Percentiles rank a stretch among this genome's conserved stretches.
Conservation (phyloP, 2,329 filamentous ascomycete genomes). For the Penicillium sp. region DNA sequence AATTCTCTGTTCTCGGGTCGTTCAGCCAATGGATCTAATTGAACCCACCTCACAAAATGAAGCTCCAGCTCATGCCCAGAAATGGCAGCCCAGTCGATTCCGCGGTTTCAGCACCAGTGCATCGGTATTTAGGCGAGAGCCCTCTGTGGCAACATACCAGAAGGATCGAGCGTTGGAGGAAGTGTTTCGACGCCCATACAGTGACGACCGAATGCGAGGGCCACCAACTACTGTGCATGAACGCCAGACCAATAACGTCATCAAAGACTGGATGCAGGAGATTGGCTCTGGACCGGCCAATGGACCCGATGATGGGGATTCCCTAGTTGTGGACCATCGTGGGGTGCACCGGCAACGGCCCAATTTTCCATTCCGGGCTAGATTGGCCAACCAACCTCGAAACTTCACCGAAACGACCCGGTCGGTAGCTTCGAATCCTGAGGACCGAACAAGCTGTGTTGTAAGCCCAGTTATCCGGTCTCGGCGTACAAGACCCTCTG, state of each 20-base stretch:
- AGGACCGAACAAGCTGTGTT: slow-evolving; percentile 44
- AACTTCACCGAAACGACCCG: slow-evolving; percentile 53
- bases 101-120: slow-evolving; percentile 72
- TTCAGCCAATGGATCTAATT: slow-evolving; percentile 83
- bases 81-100: slow-evolving; percentile 55
- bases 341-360: slow-evolving; percentile 55
- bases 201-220: slow-evolving; percentile 59
- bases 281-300: slow-evolving; percentile 56
- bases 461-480: slow-evolving; percentile 38
- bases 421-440: slow-evolving; percentile 60
- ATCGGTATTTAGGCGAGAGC: slow-evolving; percentile 67
- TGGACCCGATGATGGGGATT: slow-evolving; percentile 62
- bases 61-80: slow-evolving; percentile 56
- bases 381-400: slow-evolving; percentile 33
- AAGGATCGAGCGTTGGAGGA: slow-evolving; percentile 90
- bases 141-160: slow-evolving; percentile 82
- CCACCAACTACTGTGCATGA: slow-evolving; percentile 60
- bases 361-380: slow-evolving; percentile 49
- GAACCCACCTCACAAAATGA: slow-evolving; percentile 62
- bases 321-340: slow-evolving; percentile 57
- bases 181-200: slow-evolving; percentile 74
- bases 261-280: slow-evolving; percentile 85
- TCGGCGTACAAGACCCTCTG: slow-evolving; percentile 30
- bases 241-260: slow-evolving; percentile 74
- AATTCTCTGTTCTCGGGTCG: slow-evolving; percentile 71